A percentile compares a stretch with the other conserved stretches of the same genome.
phyloP scores from a whole-genome alignment of 2,329 filamentous ascomycete genomes.

The Colletotrichum sojae region DNA sequence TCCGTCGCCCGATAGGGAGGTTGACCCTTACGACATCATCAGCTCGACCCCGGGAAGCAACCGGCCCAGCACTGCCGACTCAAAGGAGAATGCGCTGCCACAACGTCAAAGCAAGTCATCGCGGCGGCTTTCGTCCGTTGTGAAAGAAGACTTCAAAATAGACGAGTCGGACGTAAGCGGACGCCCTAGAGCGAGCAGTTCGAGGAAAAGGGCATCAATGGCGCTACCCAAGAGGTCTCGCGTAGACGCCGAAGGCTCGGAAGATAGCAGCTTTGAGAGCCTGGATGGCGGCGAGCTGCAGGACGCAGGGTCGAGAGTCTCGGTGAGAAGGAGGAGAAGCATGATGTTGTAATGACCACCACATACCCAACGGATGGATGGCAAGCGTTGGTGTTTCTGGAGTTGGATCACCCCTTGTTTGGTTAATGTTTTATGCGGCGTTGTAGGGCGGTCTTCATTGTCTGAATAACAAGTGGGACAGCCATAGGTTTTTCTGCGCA shows the following conservation, averaged over 20 bases:
- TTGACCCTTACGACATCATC: conserved; percentile 70
- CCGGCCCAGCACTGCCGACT: conserved; percentile 33
- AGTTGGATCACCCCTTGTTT: conserved; percentile 39
- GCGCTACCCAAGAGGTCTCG: conserved; percentile 52
- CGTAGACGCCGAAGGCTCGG: conserved; percentile 45
- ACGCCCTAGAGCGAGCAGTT: conserved; percentile 43
- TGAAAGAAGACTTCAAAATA: conserved; percentile 51
- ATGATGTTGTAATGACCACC: conserved; percentile 68
- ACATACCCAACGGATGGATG: conserved; percentile 25
- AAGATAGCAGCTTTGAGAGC: conserved; percentile 50
- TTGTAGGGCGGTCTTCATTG: conserved; percentile 12
- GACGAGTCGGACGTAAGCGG: conserved; percentile 48
- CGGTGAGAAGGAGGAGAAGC: conserved; percentile 66
- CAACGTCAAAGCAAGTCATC: conserved; percentile 52
- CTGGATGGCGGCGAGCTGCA: conserved; percentile 19
- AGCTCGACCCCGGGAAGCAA: conserved; percentile 59
- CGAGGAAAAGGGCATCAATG: conserved; percentile 61
- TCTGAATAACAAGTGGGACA: conserved; percentile 29
- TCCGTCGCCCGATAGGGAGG: conserved; percentile 15
- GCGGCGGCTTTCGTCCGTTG: conserved; percentile 56
- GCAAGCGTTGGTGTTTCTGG: conserved; percentile 38
- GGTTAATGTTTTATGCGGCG: conserved; percentile 23
- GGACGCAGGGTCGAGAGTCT: conserved; percentile 46
- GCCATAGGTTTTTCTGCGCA: conserved; percentile 21
- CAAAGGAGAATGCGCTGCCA: conserved; percentile 48